phyloP scores from a whole-genome alignment of 2,329 filamentous ascomycete genomes.

The Botryotinia convoluta region DNA sequence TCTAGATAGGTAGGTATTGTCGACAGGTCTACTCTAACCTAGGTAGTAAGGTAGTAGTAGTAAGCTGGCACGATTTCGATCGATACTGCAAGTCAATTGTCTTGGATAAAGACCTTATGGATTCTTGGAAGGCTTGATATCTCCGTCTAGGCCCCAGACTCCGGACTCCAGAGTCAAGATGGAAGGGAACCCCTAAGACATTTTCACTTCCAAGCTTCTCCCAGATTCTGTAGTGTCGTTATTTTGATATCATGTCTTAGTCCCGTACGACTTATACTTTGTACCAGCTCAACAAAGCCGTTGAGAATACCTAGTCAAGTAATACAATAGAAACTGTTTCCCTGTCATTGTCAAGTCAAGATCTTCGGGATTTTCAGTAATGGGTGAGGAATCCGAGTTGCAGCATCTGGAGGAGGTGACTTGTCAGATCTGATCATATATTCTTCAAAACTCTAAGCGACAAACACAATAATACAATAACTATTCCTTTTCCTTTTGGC shows the following conservation, averaged over 20 bases:
- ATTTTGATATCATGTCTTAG: constrained; percentile 15
- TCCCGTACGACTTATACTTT: background rate
- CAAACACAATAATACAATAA: background rate
- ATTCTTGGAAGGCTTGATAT: background rate
- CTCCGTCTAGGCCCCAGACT: background rate
- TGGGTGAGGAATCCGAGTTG: background rate
- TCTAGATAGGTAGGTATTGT: background rate
- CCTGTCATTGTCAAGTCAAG: constrained; percentile 2
- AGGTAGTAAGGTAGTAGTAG: too few relatives aligned
- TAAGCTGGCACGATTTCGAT: background rate
- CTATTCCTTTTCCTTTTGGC: background rate
- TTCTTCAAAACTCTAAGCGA: background rate
- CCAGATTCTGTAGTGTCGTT: constrained; percentile 8
- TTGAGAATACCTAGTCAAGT: constrained; percentile 6
- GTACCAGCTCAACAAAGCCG: constrained; percentile 11
- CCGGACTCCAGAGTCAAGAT: background rate
- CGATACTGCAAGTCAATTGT: background rate
- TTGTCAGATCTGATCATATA: background rate
- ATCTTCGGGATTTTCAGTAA: background rate
- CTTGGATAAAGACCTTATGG: background rate
- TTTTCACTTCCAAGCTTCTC: constrained; percentile 1
- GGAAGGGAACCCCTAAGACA: background rate
- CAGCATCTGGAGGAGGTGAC: background rate
- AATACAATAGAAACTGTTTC: background rate
- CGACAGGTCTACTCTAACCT: background rate